Evolutionary conservation across 2,329 filamentous ascomycete species (phyloP).

Genomic region (Samsoniella hepiali): DNA sequence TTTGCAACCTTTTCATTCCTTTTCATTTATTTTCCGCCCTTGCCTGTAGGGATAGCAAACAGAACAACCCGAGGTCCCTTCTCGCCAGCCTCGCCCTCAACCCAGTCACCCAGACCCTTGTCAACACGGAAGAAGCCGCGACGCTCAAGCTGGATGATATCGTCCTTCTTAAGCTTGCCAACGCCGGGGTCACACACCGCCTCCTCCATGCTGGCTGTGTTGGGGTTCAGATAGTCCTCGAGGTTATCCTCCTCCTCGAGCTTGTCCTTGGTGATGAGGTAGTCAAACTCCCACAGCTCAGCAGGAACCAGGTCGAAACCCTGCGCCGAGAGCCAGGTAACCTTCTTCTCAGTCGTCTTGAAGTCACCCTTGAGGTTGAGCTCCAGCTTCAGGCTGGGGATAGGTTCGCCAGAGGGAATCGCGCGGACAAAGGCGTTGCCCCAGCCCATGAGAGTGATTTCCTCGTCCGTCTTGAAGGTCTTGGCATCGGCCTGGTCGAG

Average conservation of each 20-base stretch:
- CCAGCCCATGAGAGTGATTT: slow-evolving; percentile 96
- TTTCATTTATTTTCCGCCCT: slow-evolving; percentile 38
- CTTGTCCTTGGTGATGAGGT: slow-evolving; percentile 92
- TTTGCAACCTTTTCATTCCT: background rate
- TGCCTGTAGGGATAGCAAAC: slow-evolving; percentile 58
- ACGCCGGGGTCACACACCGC: slow-evolving; percentile 81
- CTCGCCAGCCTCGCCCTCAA: slow-evolving; percentile 46
- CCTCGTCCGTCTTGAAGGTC: slow-evolving; percentile 77
- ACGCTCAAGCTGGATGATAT: slow-evolving; percentile 93
- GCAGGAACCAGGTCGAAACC: slow-evolving; percentile 74
- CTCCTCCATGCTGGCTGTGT: slow-evolving; percentile 70
- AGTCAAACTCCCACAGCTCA: slow-evolving; percentile 91
- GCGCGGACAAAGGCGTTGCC: slow-evolving; percentile 80
- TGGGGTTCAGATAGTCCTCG: slow-evolving; percentile 76
- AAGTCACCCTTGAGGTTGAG: slow-evolving; percentile 91
- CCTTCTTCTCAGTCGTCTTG: slow-evolving; percentile 93
- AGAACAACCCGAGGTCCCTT: slow-evolving; percentile 51
- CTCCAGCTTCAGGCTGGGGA: slow-evolving; percentile 73
- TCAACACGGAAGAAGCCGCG: slow-evolving; percentile 91
- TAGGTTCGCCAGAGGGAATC: slow-evolving; percentile 48
- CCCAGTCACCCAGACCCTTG: slow-evolving; percentile 51
- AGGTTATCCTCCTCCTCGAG: slow-evolving; percentile 83
- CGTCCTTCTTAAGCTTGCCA: slow-evolving; percentile 72
- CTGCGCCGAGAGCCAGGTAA: slow-evolving; percentile 83
- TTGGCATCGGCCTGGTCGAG: slow-evolving; percentile 85